phyloP scores from a whole-genome alignment of 306 rosid genomes.

The Begonia peltatifolia region DNA sequence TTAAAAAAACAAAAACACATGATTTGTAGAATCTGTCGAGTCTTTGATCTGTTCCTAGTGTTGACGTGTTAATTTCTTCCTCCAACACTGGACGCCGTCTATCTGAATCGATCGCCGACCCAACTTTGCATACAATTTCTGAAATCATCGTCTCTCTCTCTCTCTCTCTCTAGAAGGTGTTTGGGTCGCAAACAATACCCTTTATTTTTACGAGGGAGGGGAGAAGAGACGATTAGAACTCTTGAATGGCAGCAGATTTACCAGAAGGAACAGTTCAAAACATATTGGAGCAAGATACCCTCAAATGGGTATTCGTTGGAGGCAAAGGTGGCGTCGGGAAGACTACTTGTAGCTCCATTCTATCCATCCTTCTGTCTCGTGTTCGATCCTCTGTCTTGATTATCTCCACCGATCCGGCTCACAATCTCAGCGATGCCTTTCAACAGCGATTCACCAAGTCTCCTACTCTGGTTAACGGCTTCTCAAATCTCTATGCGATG shows the following conservation, averaged over 20 bases:
- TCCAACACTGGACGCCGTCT: background rate
- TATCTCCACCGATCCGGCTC: conserved; percentile 98
- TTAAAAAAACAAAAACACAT: too few species aligned
- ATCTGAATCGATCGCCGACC: too few species aligned
- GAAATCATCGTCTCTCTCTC: background rate
- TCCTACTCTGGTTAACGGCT: conserved; percentile 86
- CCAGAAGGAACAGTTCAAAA: conserved; percentile 67
- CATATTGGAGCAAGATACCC: conserved; percentile 62
- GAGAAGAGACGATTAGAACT: conserved; percentile 5
- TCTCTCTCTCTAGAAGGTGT: background rate
- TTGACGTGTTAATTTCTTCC: background rate
- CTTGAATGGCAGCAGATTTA: conserved; percentile 25
- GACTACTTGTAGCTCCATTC: conserved; percentile 87
- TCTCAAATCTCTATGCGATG: conserved; percentile 88
- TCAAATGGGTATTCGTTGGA: conserved; percentile 95
- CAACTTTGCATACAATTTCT: too few species aligned
- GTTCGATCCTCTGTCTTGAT: conserved; percentile 84
- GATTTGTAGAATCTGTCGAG: background rate
- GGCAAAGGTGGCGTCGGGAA: conserved; percentile 98
- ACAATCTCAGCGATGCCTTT: conserved; percentile 96
- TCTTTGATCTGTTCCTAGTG: background rate
- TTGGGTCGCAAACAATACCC: background rate
- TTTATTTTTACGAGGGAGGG: conserved; percentile 5
- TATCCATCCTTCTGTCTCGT: conserved; percentile 64
- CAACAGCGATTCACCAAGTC: conserved; percentile 84